Percentiles rank a stretch among this genome's conserved stretches.
These are phyloP conservation scores for Orbilia javanica DNA, from an alignment of 2,329 filamentous ascomycete genomes.

Conservation along the genomic window DNA sequence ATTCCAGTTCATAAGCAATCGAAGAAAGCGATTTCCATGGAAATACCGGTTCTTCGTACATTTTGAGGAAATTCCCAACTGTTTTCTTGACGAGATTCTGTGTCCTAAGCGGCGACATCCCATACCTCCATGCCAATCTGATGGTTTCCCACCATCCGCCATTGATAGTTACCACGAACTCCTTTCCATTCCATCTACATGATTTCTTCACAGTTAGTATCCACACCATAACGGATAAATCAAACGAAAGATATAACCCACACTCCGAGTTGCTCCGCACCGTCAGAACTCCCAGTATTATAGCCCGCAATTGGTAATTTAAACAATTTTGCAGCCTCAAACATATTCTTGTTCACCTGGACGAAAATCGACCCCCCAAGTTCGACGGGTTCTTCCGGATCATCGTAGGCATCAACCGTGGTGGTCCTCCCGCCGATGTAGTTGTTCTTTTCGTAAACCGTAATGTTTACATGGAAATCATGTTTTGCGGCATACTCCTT, in stretches of 20 bases:
- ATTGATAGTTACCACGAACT: conserved; percentile 77
- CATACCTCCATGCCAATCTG: conserved; percentile 88
- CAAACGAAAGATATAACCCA: conserved; percentile 55
- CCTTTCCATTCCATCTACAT: conserved; percentile 85
- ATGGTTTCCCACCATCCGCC: conserved; percentile 81
- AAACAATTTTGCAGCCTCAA: conserved; percentile 78
- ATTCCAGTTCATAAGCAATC: conserved; percentile 75
- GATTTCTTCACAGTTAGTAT: conserved; percentile 65
- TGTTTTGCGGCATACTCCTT: conserved; percentile 75
- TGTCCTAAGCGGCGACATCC: conserved; percentile 79
- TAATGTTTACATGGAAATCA: conserved; percentile 78
- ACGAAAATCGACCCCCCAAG: conserved; percentile 95
- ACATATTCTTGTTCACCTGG: conserved; percentile 82
- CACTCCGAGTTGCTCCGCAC: conserved; percentile 59
- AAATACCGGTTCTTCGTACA: conserved; percentile 86
- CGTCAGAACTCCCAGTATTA: conserved; percentile 67
- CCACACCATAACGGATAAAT: neutral
- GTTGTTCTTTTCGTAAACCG: conserved; percentile 82
- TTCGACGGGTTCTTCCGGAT: conserved; percentile 78
- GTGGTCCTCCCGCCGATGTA: conserved; percentile 86
- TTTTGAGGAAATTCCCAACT: conserved; percentile 78
- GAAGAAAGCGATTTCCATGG: conserved; percentile 83
- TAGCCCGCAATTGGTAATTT: conserved; percentile 72
- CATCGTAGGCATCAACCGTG: conserved; percentile 81
- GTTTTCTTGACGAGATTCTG: conserved; percentile 78